A percentile compares a stretch with the other conserved stretches of the same genome.
Conservation (phyloP, 768 basidiomycete genomes). For the Lactifluus hygrophoroides region DNA sequence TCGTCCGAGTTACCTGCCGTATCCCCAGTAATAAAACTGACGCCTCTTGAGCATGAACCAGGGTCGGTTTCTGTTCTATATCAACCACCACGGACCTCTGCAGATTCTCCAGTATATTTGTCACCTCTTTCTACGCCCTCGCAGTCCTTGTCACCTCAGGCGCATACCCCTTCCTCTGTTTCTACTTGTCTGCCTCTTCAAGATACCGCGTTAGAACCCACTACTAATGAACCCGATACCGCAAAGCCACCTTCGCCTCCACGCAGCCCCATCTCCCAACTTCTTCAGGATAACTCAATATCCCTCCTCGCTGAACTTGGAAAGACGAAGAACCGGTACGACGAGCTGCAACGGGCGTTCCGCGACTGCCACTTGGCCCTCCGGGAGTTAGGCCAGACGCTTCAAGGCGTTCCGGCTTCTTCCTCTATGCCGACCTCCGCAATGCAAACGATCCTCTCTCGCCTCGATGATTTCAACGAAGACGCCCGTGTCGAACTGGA, state of each 20-base stretch:
- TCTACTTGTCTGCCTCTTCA: background rate
- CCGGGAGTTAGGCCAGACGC: slow-evolving; percentile 41
- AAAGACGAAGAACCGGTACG: slow-evolving; percentile 45
- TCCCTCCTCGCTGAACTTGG: slow-evolving; percentile 41
- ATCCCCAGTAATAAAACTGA: background rate
- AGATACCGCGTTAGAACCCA: slow-evolving; percentile 2
- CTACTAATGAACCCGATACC: slow-evolving; percentile 1
- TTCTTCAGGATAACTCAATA: background rate
- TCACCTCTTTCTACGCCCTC: slow-evolving; percentile 4
- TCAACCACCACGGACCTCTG: slow-evolving; percentile 2
- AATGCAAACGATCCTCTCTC: slow-evolving; percentile 44
- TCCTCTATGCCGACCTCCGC: slow-evolving; percentile 24
- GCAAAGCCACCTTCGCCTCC: slow-evolving; percentile 2
- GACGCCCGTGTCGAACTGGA: slow-evolving; percentile 79
- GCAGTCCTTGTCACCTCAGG: background rate
- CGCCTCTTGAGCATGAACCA: background rate
- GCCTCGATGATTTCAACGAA: slow-evolving; percentile 67
- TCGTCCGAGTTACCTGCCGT: background rate
- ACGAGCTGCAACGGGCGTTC: slow-evolving; percentile 51
- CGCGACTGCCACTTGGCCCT: slow-evolving; percentile 63
- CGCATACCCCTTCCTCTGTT: background rate
- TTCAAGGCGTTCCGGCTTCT: slow-evolving; percentile 22
- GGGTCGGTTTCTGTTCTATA: background rate
- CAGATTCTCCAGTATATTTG: slow-evolving; percentile 7
- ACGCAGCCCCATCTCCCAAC: background rate